phyloP scores from a whole-genome alignment of 805 yeast genomes.

The Nakazawaea siamensis region DNA sequence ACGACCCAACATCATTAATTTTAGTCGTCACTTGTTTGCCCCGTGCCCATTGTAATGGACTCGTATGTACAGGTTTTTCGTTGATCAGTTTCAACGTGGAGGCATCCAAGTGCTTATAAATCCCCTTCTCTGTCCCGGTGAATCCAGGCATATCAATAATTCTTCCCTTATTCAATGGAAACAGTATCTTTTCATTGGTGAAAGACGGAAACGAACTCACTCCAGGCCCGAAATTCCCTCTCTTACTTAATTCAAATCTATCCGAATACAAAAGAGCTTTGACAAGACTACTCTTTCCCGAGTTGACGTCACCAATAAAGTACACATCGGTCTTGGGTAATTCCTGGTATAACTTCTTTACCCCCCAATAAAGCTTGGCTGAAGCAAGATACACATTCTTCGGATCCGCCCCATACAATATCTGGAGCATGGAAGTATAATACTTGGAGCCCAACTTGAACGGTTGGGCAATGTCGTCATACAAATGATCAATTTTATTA shows the following conservation, averaged over 20 bases:
- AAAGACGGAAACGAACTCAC: conserved; percentile 57
- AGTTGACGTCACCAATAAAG: conserved; percentile 58
- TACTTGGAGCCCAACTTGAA: conserved; percentile 20
- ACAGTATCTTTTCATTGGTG: conserved; percentile 47
- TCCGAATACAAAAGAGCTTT: conserved; percentile 29
- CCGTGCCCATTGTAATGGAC: conserved; percentile 5
- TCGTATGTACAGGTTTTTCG: conserved; percentile 6
- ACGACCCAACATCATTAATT: conserved; percentile 4
- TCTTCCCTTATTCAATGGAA: conserved; percentile 19
- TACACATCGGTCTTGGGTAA: conserved; percentile 33
- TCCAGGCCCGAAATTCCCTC: conserved; percentile 32
- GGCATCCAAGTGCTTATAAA: conserved; percentile 20
- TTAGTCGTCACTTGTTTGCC: conserved; percentile 13
- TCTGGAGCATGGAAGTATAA: conserved; percentile 22
- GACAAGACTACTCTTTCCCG: conserved; percentile 61
- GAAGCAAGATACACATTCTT: conserved; percentile 39
- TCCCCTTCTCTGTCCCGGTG: conserved; percentile 18
- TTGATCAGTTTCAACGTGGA: conserved; percentile 8
- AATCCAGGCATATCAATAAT: conserved; percentile 44
- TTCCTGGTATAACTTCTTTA: conserved; percentile 26
- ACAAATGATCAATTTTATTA: conserved; percentile 31
- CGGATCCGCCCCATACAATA: conserved; percentile 20
- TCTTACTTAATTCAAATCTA: conserved; percentile 16
- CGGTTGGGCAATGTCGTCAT: conserved; percentile 15
- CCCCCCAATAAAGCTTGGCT: conserved; percentile 46